Percentiles rank a stretch among this genome's conserved stretches.
Conservation (phyloP, 208 protist species). For the Entamoeba invadens region DNA sequence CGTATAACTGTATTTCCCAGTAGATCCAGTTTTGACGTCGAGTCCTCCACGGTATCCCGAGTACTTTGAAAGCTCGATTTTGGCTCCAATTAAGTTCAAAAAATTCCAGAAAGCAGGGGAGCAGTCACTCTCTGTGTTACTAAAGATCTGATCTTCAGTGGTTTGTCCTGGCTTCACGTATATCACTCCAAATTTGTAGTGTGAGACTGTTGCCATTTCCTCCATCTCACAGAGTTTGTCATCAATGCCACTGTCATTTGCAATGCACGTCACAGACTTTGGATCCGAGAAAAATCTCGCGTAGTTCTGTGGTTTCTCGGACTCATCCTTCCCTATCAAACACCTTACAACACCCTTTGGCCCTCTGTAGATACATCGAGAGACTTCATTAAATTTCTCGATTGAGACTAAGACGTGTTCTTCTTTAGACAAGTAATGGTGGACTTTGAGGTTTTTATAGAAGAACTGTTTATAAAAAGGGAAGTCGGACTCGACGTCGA, state of each 20-base stretch:
- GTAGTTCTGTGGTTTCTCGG: not conserved
- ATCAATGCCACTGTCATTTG: not conserved
- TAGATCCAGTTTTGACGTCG: not conserved
- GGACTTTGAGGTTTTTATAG: not conserved
- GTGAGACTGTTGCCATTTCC: not conserved
- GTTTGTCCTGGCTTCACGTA: not conserved
- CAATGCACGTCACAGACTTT: not conserved
- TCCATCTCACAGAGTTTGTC: not conserved
- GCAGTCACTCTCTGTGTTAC: not conserved
- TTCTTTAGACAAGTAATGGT: not conserved
- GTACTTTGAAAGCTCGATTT: not conserved
- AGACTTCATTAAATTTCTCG: not conserved
- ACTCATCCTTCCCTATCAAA: not conserved
- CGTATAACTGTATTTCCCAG: not conserved
- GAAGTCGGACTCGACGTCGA: not conserved
- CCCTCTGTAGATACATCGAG: not conserved
- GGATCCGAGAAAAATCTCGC: not conserved
- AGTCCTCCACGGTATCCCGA: not conserved
- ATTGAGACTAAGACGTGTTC: not conserved
- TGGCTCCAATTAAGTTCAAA: not conserved
- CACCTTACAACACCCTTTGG: not conserved
- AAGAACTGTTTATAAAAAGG: not conserved
- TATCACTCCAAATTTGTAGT: not conserved
- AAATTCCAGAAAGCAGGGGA: constrained; percentile 3
- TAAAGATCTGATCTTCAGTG: not conserved